These are phyloP conservation scores for Salix arbutifolia DNA, from an alignment of 345 rosid species.

Conservation along the genomic window DNA sequence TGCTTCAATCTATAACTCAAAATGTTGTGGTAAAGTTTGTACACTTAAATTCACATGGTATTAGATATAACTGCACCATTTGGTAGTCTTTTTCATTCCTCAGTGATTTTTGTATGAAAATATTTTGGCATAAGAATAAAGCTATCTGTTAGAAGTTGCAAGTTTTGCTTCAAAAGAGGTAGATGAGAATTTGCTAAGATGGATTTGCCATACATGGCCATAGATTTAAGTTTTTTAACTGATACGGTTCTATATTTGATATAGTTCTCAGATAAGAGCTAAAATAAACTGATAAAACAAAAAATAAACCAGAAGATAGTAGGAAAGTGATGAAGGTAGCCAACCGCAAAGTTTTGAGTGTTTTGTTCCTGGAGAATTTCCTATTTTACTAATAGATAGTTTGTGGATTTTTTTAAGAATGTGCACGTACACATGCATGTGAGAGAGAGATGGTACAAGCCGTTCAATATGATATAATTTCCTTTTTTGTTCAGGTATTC, in stretches of 20 bases:
- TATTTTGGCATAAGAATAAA: not conserved
- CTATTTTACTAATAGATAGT: not conserved
- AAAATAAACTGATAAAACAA: not conserved
- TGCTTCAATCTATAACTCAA: too few relatives aligned
- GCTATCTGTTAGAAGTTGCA: not conserved
- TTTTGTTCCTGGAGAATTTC: not conserved
- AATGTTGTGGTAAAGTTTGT: too few relatives aligned
- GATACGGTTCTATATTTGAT: not conserved
- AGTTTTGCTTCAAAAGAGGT: not conserved
- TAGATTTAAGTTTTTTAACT: not conserved
- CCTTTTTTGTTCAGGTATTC: conserved; percentile 44
- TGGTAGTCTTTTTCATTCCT: not conserved
- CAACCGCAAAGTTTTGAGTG: too few relatives aligned
- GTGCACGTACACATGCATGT: not conserved
- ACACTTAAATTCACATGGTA: too few relatives aligned
- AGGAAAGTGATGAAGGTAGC: too few relatives aligned
- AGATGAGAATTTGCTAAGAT: not conserved
- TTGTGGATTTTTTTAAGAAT: not conserved
- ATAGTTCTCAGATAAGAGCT: not conserved
- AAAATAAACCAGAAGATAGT: too few relatives aligned
- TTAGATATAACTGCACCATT: too few relatives aligned
- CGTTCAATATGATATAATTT: not conserved
- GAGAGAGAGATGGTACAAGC: not conserved
- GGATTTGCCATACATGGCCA: not conserved
- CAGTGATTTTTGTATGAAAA: not conserved